These are phyloP conservation scores for Hypoxylon sp. DNA, from an alignment of 2,329 filamentous ascomycete species.

Conservation along the genomic window DNA sequence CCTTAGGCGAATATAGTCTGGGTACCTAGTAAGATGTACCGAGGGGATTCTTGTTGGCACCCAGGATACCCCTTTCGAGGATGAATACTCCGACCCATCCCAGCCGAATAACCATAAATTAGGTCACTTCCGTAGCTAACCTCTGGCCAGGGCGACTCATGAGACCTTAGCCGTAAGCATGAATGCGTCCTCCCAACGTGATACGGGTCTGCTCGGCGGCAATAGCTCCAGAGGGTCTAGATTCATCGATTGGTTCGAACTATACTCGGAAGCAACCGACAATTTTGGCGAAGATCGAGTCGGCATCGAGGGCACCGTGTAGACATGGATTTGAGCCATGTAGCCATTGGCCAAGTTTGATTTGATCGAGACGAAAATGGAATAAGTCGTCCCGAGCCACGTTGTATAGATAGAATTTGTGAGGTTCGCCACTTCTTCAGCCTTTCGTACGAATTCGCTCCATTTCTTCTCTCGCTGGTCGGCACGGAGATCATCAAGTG, in stretches of 20 bases:
- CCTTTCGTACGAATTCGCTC: not conserved
- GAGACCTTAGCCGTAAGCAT: not conserved
- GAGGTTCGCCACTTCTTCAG: not conserved
- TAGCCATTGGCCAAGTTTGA: not conserved
- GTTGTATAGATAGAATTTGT: not conserved
- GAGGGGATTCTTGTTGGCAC: too few relatives aligned
- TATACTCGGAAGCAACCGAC: not conserved
- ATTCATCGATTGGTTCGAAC: not conserved
- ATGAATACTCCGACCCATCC: too few relatives aligned
- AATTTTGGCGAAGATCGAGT: not conserved
- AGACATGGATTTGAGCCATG: not conserved
- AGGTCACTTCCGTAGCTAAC: not conserved
- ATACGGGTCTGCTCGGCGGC: not conserved
- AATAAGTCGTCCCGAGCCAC: not conserved
- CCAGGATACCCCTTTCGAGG: too few relatives aligned
- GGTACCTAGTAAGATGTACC: too few relatives aligned
- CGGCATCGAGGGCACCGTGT: not conserved
- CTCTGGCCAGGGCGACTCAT: not conserved
- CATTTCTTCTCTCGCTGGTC: not conserved
- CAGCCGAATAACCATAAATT: not conserved
- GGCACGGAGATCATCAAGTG: not conserved
- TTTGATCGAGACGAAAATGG: not conserved
- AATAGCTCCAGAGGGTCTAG: not conserved
- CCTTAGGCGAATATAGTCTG: too few relatives aligned
- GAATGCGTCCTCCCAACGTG: not conserved